These are phyloP conservation scores for Sophora flavescens DNA, from an alignment of 306 rosid genomes.

Conservation along the genomic window DNA sequence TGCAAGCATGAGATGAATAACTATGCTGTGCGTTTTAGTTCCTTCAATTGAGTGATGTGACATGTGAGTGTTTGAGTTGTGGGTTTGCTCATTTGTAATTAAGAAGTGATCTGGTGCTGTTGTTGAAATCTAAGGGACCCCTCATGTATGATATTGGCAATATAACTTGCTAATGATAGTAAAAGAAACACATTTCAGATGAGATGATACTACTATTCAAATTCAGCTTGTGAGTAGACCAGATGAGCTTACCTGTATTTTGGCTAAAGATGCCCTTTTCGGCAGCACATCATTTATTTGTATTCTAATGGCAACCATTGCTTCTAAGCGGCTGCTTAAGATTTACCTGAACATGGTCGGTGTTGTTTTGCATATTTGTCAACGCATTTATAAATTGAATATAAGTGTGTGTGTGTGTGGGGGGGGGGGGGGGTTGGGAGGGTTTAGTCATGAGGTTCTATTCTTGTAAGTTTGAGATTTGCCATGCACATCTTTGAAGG, in stretches of 20 bases:
- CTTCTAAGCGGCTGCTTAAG: background rate
- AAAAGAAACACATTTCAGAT: background rate
- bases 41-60: background rate
- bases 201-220: slow-evolving; percentile 18
- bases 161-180: slow-evolving; percentile 1
- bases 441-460: too few species aligned
- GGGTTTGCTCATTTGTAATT: background rate
- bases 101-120: background rate
- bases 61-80: background rate
- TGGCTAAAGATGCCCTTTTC: background rate
- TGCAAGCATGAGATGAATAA: slow-evolving; percentile 16
- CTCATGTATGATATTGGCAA: slow-evolving; percentile 14
- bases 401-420: too few species aligned
- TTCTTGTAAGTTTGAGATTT: background rate
- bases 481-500: background rate
- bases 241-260: background rate
- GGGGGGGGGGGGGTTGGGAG: too few species aligned
- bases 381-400: background rate
- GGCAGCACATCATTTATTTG: background rate
- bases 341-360: slow-evolving; percentile 9
- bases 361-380: background rate
- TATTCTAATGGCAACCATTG: slow-evolving; percentile 6
- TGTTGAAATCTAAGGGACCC: background rate
- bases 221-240: background rate
- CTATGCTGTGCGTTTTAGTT: background rate